A percentile compares a stretch with the other conserved stretches of the same genome.
Conservation (phyloP, 2,329 filamentous ascomycete species). For the Cladosporium cucumerinum region DNA sequence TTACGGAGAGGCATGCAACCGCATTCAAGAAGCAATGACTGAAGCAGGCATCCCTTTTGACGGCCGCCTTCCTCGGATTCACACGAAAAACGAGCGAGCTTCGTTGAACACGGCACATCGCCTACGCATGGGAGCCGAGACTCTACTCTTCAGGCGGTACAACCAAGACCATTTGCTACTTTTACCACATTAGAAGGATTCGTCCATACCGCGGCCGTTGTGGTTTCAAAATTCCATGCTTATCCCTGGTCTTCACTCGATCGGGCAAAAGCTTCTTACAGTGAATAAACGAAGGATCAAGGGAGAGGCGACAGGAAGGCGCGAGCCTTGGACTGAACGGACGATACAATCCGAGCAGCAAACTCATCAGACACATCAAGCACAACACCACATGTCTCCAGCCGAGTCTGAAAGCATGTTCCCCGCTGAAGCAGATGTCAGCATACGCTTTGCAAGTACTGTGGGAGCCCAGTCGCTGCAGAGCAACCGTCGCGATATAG, state of each 20-base stretch:
- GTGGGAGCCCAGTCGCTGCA: background rate
- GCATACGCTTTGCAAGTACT: background rate
- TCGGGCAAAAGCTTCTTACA: background rate
- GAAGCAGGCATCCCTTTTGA: background rate
- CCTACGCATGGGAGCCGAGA: background rate
- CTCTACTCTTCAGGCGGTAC: background rate
- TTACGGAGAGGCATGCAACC: background rate
- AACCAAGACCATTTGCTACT: background rate
- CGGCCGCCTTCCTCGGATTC: background rate
- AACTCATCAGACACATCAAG: background rate
- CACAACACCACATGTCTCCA: background rate
- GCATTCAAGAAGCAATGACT: background rate
- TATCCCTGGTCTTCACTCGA: background rate
- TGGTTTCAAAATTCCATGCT: background rate
- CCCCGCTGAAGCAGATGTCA: background rate
- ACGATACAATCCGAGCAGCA: background rate
- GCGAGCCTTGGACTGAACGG: background rate
- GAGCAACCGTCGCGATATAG: background rate
- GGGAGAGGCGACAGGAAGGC: background rate
- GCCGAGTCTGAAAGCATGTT: background rate
- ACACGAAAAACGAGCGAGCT: background rate
- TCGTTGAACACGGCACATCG: background rate
- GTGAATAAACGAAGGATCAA: background rate
- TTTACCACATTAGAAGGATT: background rate
- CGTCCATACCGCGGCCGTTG: background rate